phyloP scores from a whole-genome alignment of 108 stramenopile species.

The Nitzschia sp. region DNA sequence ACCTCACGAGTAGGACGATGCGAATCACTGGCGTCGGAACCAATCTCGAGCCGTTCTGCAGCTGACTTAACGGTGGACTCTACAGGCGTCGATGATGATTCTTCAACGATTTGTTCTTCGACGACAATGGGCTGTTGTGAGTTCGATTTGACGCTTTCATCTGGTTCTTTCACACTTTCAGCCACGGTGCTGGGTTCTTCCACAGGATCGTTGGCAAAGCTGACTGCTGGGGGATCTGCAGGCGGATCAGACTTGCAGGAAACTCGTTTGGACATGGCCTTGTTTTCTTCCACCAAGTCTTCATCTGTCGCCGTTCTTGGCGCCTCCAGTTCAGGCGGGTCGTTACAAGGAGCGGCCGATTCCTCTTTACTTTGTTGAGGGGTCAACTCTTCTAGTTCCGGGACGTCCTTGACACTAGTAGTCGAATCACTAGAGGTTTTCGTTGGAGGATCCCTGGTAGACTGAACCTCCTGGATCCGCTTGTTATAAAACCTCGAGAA shows the following conservation, averaged over 20 bases:
- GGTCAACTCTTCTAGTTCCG: not conserved
- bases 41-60: not conserved
- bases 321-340: not conserved
- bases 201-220: not conserved
- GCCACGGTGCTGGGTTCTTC: too few relatives aligned
- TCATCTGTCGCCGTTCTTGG: not conserved
- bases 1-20: conserved; percentile 21
- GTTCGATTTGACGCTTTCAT: too few relatives aligned
- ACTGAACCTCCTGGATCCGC: not conserved
- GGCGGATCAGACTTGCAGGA: not conserved
- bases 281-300: not conserved
- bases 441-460: not conserved
- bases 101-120: too few relatives aligned
- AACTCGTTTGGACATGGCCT: not conserved
- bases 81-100: not conserved
- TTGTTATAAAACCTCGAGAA: conserved; percentile 3
- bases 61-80: not conserved
- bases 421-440: not conserved
- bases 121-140: too few relatives aligned
- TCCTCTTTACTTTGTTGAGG: not conserved
- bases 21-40: not conserved
- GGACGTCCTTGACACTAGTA: not conserved
- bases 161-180: conserved; percentile 1
- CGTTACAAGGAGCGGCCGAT: not conserved
- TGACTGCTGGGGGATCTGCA: conserved; percentile 1